A percentile compares a stretch with the other conserved stretches of the same genome.
These are phyloP conservation scores for Trichophyton rubrum DNA, from an alignment of 2,329 filamentous ascomycete species.

Conservation along the genomic window DNA sequence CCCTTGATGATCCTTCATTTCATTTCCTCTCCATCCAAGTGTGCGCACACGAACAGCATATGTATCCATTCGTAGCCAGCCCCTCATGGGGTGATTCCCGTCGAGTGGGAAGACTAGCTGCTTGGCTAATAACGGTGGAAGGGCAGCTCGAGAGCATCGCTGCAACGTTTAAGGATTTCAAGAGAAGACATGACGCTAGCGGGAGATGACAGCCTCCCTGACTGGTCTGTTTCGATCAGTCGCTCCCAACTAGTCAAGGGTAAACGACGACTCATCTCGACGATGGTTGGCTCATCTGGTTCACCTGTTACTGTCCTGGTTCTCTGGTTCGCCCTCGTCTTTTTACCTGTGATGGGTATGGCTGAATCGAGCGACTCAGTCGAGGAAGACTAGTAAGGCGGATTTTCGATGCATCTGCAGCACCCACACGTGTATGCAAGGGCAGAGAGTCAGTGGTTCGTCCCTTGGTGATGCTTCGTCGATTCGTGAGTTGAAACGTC, in stretches of 20 bases:
- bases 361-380: background rate
- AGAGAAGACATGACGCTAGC: no score
- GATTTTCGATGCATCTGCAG: slow-evolving; percentile 2
- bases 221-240: background rate
- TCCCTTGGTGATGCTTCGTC: no score
- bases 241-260: background rate
- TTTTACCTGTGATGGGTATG: background rate
- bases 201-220: background rate
- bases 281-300: background rate
- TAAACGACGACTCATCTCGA: background rate
- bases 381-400: background rate
- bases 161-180: background rate
- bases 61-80: background rate
- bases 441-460: slow-evolving; percentile 1
- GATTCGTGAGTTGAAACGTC: background rate
- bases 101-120: background rate
- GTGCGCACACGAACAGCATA: background rate
- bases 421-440: slow-evolving; percentile 3
- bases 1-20: no score
- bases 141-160: background rate
- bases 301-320: background rate
- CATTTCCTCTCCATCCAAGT: no score
- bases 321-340: background rate
- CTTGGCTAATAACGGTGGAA: background rate
- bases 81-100: background rate